A percentile compares a stretch with the other conserved stretches of the same genome.
These are phyloP conservation scores for carrot (Daucus carota) DNA, from an alignment of 129 eudicot genomes.

Conservation along the genomic window DNA sequence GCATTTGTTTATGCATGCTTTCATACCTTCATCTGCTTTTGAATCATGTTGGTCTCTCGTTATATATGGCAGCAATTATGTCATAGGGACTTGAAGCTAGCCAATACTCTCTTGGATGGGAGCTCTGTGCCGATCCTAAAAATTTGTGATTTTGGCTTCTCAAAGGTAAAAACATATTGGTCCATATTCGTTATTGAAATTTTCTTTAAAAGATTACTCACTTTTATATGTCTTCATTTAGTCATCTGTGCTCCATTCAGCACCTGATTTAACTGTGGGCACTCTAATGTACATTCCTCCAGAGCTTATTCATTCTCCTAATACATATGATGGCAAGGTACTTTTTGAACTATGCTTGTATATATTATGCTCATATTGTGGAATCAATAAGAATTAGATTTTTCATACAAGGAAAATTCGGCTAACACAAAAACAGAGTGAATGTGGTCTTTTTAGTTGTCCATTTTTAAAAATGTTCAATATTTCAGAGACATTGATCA, in stretches of 20 bases:
- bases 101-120: constrained; percentile 85
- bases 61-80: constrained; percentile 63
- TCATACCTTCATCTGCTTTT: background rate
- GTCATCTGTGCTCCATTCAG: constrained; percentile 89
- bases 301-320: constrained; percentile 64
- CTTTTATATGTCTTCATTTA: constrained; percentile 14
- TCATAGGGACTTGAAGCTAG: constrained; percentile 85
- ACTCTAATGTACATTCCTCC: constrained; percentile 93
- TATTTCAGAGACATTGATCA: too few relatives aligned
- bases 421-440: background rate
- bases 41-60: background rate
- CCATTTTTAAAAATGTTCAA: too few relatives aligned
- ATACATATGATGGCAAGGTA: constrained; percentile 97
- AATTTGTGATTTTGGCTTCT: constrained; percentile 92
- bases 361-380: background rate
- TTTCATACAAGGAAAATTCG: background rate
- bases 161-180: constrained; percentile 45
- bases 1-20: background rate
- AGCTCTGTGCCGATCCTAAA: constrained; percentile 90
- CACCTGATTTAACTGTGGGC: constrained; percentile 88
- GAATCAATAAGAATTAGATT: background rate
- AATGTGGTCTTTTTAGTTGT: too few relatives aligned
- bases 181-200: background rate
- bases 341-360: background rate
- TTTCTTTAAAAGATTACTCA: background rate